Percentiles rank a stretch among this genome's conserved stretches.
phyloP scores from a whole-genome alignment of 352 stramenopile genomes.

The Phytophthora europaea region DNA sequence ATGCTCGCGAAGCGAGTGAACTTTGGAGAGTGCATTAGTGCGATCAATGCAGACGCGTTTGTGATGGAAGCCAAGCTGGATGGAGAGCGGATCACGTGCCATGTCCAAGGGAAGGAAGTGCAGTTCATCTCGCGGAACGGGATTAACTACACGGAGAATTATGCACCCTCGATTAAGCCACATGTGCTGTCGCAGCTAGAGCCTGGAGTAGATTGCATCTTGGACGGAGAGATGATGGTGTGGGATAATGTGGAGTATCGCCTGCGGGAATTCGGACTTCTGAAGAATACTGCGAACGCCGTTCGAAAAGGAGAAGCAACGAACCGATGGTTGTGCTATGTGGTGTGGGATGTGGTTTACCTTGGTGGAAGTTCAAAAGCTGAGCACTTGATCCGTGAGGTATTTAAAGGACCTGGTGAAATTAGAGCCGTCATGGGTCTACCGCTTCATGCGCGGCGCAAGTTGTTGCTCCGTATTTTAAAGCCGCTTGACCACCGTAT shows the following conservation, averaged over 20 bases:
- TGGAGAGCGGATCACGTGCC: slow-evolving; percentile 86
- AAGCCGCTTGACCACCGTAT: slow-evolving; percentile 81
- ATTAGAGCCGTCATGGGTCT: slow-evolving; percentile 80
- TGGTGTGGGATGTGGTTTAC: slow-evolving; percentile 90
- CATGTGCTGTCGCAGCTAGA: slow-evolving; percentile 74
- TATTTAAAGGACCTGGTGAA: slow-evolving; percentile 67
- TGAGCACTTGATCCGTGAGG: slow-evolving; percentile 66
- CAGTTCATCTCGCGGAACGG: slow-evolving; percentile 90
- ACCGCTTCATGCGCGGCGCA: slow-evolving; percentile 65
- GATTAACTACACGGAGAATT: slow-evolving; percentile 85
- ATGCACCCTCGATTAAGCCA: slow-evolving; percentile 66
- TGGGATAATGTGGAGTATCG: slow-evolving; percentile 87
- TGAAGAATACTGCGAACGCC: slow-evolving; percentile 85
- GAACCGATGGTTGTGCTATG: slow-evolving; percentile 84
- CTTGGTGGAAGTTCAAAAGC: slow-evolving; percentile 55
- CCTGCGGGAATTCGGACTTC: slow-evolving; percentile 79
- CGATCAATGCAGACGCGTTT: slow-evolving; percentile 77
- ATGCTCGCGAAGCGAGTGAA: slow-evolving; percentile 90
- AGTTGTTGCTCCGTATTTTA: slow-evolving; percentile 72
- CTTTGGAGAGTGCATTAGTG: slow-evolving; percentile 84
- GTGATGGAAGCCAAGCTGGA: slow-evolving; percentile 90
- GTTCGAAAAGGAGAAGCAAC: slow-evolving; percentile 59
- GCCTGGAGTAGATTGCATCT: slow-evolving; percentile 71
- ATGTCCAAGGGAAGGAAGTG: slow-evolving; percentile 65
- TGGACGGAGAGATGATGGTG: slow-evolving; percentile 92